Evolutionary conservation across 495 filamentous ascomycete species (phyloP).

Genomic region (Aspergillus bridgeri): DNA sequence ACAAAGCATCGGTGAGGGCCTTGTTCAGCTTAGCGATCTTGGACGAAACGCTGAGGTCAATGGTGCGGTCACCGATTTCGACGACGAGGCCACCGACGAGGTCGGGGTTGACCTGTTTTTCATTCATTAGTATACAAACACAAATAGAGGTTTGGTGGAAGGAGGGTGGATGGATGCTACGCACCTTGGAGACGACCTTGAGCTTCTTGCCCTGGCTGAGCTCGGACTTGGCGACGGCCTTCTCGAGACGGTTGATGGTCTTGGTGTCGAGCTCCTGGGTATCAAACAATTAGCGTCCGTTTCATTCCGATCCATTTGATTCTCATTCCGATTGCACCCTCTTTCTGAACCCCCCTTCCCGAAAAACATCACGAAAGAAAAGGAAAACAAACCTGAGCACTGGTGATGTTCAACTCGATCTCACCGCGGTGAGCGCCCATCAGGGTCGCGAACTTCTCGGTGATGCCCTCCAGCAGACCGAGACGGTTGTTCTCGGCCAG

Average conservation of each 20-base stretch:
- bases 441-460: constrained; percentile 80
- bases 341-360: too few relatives aligned
- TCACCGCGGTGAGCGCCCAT: constrained; percentile 89
- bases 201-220: constrained; percentile 94
- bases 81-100: constrained; percentile 92
- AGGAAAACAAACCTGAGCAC: constrained; percentile 68
- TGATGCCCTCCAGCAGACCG: constrained; percentile 72
- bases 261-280: constrained; percentile 79
- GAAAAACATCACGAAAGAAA: background rate
- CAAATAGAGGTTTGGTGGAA: background rate
- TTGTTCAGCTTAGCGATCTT: constrained; percentile 99
- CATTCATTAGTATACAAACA: constrained; percentile 1
- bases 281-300: background rate
- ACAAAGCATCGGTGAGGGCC: constrained; percentile 91
- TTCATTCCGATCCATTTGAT: background rate
- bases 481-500: constrained; percentile 96
- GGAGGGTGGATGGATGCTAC: constrained; percentile 1
- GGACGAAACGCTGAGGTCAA: constrained; percentile 91
- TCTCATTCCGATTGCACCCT: background rate
- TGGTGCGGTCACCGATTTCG: constrained; percentile 95
- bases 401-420: constrained; percentile 86
- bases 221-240: constrained; percentile 81
- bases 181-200: constrained; percentile 88
- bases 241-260: constrained; percentile 78
- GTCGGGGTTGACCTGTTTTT: constrained; percentile 77